phyloP scores from a whole-genome alignment of 306 rosid genomes.

The Dalbergia cochinchinensis region DNA sequence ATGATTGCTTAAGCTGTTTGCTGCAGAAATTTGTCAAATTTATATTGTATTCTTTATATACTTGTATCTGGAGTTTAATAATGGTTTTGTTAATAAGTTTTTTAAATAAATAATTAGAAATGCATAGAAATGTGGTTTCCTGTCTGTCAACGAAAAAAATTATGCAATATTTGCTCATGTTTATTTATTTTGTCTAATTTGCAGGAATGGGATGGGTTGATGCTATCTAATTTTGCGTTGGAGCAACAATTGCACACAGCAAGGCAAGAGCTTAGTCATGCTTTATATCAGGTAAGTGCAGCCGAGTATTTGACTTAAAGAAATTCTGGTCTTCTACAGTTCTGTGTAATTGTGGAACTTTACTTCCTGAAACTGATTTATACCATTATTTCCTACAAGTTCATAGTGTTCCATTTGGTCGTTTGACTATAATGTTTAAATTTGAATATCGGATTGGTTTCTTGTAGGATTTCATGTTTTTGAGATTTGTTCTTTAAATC shows the following conservation, averaged over 20 bases:
- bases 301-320: background rate
- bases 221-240: conserved; percentile 90
- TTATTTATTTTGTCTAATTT: conserved; percentile 27
- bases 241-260: conserved; percentile 96
- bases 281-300: conserved; percentile 81
- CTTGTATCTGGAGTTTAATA: background rate
- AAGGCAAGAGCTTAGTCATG: conserved; percentile 96
- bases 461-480: background rate
- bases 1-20: background rate
- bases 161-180: background rate
- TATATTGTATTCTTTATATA: background rate
- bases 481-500: conserved; percentile 18
- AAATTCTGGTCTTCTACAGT: conserved; percentile 1
- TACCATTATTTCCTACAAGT: background rate
- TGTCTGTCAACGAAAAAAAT: background rate
- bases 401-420: background rate
- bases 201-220: conserved; percentile 94
- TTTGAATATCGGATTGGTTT: background rate
- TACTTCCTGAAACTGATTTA: background rate
- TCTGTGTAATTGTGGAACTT: background rate
- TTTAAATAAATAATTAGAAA: background rate
- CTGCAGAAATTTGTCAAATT: background rate
- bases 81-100: conserved; percentile 29
- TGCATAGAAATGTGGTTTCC: conserved; percentile 8
- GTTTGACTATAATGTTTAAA: background rate